These are phyloP conservation scores for Stygiomarasmius scandens DNA, from an alignment of 1,284 basidiomycete genomes.

Conservation along the genomic window DNA sequence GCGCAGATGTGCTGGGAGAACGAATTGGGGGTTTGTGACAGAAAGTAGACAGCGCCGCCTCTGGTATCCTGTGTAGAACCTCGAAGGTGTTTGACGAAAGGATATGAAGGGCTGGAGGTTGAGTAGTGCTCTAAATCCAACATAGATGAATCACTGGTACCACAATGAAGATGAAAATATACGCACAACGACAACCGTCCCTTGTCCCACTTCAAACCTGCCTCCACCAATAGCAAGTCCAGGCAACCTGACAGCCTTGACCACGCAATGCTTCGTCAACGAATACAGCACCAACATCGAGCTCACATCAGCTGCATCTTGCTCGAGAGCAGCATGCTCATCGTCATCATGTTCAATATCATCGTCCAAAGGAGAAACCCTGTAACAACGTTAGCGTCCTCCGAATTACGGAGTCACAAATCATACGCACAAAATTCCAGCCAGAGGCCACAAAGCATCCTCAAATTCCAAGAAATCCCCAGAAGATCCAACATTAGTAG, in stretches of 20 bases:
- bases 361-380: slow-evolving; percentile 13
- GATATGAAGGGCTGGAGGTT: slow-evolving; percentile 59
- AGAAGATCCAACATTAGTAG: slow-evolving; percentile 20
- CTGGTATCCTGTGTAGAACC: slow-evolving; percentile 52
- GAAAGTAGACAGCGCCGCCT: slow-evolving; percentile 46
- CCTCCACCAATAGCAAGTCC: slow-evolving; percentile 36
- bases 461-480: background rate
- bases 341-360: slow-evolving; percentile 23
- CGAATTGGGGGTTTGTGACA: slow-evolving; percentile 22
- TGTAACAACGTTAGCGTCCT: background rate
- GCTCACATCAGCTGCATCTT: slow-evolving; percentile 21
- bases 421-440: slow-evolving; percentile 60
- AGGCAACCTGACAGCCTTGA: slow-evolving; percentile 50
- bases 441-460: slow-evolving; percentile 43
- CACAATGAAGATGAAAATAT: background rate
- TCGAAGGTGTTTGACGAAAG: slow-evolving; percentile 57
- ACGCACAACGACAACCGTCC: slow-evolving; percentile 64
- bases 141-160: slow-evolving; percentile 1
- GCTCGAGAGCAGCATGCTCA: background rate
- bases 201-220: slow-evolving; percentile 49
- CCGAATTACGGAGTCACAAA: background rate
- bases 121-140: slow-evolving; percentile 51
- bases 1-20: background rate
- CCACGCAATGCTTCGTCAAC: slow-evolving; percentile 53
- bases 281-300: slow-evolving; percentile 61